Percentiles rank a stretch among this genome's conserved stretches.
Conservation (phyloP, 345 rosid genomes). For the Eutrema heterophyllum region DNA sequence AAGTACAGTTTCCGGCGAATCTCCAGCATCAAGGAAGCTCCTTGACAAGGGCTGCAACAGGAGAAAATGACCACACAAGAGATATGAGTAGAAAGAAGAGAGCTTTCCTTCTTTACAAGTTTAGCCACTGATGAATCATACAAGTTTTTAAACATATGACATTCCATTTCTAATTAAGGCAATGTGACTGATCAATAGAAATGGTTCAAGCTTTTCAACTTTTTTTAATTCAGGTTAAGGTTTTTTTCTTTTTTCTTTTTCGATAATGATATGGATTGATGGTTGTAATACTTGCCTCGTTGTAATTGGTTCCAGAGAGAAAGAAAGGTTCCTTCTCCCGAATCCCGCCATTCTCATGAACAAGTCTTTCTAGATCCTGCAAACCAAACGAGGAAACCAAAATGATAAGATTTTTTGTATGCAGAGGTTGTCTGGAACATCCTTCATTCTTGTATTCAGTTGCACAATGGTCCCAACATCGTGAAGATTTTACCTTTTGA, state of each 20-base stretch:
- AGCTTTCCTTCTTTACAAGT: no score
- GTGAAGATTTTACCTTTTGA: slow-evolving; percentile 57
- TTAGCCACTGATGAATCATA: not conserved
- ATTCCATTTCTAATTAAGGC: not conserved
- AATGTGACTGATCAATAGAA: not conserved
- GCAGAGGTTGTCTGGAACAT: slow-evolving; percentile 1
- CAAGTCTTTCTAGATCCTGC: slow-evolving; percentile 76
- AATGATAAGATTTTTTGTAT: not conserved
- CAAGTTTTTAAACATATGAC: not conserved
- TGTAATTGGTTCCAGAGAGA: slow-evolving; percentile 41
- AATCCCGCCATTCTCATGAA: slow-evolving; percentile 55
- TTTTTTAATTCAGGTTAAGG: not conserved
- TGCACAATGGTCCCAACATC: slow-evolving; percentile 1
- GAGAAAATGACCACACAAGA: slow-evolving; percentile 8
- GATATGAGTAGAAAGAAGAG: not conserved
- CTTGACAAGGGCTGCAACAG: slow-evolving; percentile 56
- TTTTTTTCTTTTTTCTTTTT: not conserved
- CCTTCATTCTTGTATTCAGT: not conserved
- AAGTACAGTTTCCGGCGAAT: slow-evolving; percentile 46
- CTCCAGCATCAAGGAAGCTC: slow-evolving; percentile 60
- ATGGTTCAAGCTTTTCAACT: not conserved
- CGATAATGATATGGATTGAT: not conserved
- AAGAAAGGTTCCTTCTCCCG: slow-evolving; percentile 82
- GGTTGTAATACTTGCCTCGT: slow-evolving; percentile 41
- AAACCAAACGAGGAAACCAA: slow-evolving; percentile 6